These are phyloP conservation scores for Lachancea sp. DNA, from an alignment of 805 yeast species.

Conservation along the genomic window DNA sequence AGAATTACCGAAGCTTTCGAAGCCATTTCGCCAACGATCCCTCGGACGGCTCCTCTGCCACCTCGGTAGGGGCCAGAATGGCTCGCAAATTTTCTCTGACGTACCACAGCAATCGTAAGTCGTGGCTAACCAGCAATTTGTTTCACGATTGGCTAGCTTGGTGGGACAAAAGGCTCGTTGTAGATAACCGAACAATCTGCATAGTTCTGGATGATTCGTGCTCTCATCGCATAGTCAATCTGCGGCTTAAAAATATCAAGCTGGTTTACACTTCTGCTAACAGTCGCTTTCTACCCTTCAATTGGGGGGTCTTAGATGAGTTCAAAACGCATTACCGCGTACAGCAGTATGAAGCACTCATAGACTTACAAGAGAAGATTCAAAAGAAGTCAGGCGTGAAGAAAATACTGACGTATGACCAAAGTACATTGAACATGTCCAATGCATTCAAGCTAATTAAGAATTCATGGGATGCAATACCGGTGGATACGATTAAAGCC, in stretches of 20 bases:
- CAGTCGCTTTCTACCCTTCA: constrained; percentile 50
- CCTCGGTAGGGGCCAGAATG: constrained; percentile 37
- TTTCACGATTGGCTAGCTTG: constrained; percentile 57
- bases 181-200: constrained; percentile 45
- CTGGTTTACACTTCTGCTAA: constrained; percentile 36
- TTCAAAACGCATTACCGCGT: constrained; percentile 52
- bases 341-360: constrained; percentile 44
- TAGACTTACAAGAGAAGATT: constrained; percentile 26
- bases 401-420: constrained; percentile 28
- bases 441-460: constrained; percentile 55
- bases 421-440: constrained; percentile 44
- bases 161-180: constrained; percentile 49
- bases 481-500: constrained; percentile 34
- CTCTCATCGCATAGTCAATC: constrained; percentile 52
- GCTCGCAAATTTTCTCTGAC: constrained; percentile 46
- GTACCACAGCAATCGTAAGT: constrained; percentile 53
- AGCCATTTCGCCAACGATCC: constrained; percentile 30
- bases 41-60: constrained; percentile 22
- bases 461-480: constrained; percentile 46
- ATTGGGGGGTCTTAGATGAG: constrained; percentile 58
- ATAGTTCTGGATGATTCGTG: constrained; percentile 56
- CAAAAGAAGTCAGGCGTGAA: constrained; percentile 15
- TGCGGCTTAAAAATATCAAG: constrained; percentile 40
- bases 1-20: constrained; percentile 39
- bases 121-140: constrained; percentile 57